phyloP scores from a whole-genome alignment of 805 yeast species.

The Pichia rugopelliculosa region DNA sequence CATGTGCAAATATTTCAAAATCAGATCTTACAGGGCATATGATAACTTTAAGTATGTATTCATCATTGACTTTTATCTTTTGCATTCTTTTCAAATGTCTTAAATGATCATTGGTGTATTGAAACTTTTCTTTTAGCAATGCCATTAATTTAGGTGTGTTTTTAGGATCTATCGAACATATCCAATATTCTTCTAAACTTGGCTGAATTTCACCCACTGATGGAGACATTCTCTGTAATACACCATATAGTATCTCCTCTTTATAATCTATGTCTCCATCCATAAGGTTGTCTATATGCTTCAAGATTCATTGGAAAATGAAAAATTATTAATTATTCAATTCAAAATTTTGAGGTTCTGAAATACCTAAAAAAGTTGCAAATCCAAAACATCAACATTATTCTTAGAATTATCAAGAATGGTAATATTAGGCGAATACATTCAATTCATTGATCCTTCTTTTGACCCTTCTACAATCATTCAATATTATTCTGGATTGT shows the following conservation, averaged over 20 bases:
- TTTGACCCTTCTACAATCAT: neutral
- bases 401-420: neutral
- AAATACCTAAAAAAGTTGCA: too few species aligned
- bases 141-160: constrained; percentile 23
- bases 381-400: neutral
- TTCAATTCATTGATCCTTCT: neutral
- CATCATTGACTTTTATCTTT: constrained; percentile 11
- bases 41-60: constrained; percentile 27
- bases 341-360: too few species aligned
- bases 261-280: constrained; percentile 34
- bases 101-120: constrained; percentile 23
- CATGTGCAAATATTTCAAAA: constrained; percentile 15
- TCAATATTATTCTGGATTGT: constrained; percentile 7
- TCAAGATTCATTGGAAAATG: neutral
- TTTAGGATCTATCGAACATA: constrained; percentile 33
- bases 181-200: constrained; percentile 34
- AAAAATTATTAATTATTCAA: too few species aligned
- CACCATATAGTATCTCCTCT: constrained; percentile 31
- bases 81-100: constrained; percentile 50
- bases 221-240: constrained; percentile 34
- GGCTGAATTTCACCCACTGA: constrained; percentile 22
- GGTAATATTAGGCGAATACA: constrained; percentile 1
- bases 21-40: constrained; percentile 38
- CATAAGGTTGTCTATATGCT: neutral
- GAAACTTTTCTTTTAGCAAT: constrained; percentile 20